Percentiles rank a stretch among this genome's conserved stretches.
phyloP scores from a whole-genome alignment of 108 stramenopile species.

The Nitzschia sp. region DNA sequence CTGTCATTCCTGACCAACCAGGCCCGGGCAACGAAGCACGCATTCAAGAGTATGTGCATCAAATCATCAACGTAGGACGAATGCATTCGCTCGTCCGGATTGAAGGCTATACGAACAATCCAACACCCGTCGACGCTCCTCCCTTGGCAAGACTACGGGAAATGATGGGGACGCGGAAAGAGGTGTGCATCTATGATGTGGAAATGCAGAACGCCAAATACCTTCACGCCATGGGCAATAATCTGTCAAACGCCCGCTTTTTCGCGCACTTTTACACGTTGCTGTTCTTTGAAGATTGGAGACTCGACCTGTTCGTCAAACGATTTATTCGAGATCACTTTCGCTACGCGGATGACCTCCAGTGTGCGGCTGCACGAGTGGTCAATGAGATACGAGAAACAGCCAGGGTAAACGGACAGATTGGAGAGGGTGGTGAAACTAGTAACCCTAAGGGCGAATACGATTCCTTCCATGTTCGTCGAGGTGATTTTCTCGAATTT shows the following conservation, averaged over 20 bases:
- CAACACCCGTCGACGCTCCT: conserved; percentile 37
- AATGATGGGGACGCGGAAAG: conserved; percentile 43
- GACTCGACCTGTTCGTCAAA: conserved; percentile 66
- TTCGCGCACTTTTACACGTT: conserved; percentile 83
- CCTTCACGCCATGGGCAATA: conserved; percentile 50
- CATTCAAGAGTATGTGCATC: conserved; percentile 36
- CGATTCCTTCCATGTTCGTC: conserved; percentile 63
- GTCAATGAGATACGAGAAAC: conserved; percentile 48
- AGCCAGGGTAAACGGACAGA: conserved; percentile 24
- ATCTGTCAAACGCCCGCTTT: conserved; percentile 43
- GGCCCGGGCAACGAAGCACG: conserved; percentile 55
- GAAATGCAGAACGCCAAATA: conserved; percentile 51
- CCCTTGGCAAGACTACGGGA: conserved; percentile 54
- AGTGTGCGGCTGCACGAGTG: conserved; percentile 83
- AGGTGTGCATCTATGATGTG: conserved; percentile 60
- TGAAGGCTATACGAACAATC: conserved; percentile 23
- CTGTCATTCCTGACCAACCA: conserved; percentile 67
- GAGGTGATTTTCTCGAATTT: conserved; percentile 66
- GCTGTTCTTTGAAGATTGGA: conserved; percentile 78
- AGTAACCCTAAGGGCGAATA: conserved; percentile 1
- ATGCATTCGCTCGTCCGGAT: neutral
- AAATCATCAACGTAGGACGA: conserved; percentile 14
- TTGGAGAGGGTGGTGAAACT: conserved; percentile 17
- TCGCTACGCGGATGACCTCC: conserved; percentile 75
- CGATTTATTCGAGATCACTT: conserved; percentile 80